These are phyloP conservation scores for Cronartium quercuum DNA, from an alignment of 1,284 basidiomycete genomes.

Conservation along the genomic window DNA sequence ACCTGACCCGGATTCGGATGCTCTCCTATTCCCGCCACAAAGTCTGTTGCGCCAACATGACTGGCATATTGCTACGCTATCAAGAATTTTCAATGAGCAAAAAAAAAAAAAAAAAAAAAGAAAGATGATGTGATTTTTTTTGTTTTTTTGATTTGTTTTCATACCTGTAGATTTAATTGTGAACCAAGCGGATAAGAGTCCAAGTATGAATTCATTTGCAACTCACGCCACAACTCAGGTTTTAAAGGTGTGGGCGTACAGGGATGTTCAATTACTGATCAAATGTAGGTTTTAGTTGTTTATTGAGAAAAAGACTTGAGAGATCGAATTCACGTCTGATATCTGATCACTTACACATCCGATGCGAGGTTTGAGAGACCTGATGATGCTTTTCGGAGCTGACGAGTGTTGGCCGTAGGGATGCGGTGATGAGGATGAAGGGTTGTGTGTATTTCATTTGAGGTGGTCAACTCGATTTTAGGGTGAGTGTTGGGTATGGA, in stretches of 20 bases:
- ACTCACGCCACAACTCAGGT: slow-evolving; percentile 10
- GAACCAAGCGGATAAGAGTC: slow-evolving; percentile 25
- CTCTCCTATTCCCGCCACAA: slow-evolving; percentile 25
- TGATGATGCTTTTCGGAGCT: neutral
- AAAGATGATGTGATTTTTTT: neutral
- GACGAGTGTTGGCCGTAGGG: neutral
- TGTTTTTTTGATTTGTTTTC: neutral
- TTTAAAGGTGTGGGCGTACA: slow-evolving; percentile 13
- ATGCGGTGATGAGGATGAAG: neutral
- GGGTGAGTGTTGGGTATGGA: too few relatives aligned
- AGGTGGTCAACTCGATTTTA: too few relatives aligned
- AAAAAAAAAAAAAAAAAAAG: neutral
- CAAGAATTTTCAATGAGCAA: neutral
- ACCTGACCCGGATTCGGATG: slow-evolving; percentile 35
- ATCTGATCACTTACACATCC: neutral
- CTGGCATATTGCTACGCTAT: slow-evolving; percentile 21
- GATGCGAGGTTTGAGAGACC: neutral
- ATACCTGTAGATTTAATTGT: slow-evolving; percentile 21
- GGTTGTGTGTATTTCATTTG: too few relatives aligned
- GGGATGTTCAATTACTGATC: slow-evolving; percentile 8
- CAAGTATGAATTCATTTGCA: slow-evolving; percentile 29
- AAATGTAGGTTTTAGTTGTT: neutral
- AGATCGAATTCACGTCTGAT: neutral
- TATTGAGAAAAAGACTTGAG: neutral
- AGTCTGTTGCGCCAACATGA: slow-evolving; percentile 34